Evolutionary conservation across 805 yeast species (phyloP).

Genomic region (Wickerhamiella galacta): DNA sequence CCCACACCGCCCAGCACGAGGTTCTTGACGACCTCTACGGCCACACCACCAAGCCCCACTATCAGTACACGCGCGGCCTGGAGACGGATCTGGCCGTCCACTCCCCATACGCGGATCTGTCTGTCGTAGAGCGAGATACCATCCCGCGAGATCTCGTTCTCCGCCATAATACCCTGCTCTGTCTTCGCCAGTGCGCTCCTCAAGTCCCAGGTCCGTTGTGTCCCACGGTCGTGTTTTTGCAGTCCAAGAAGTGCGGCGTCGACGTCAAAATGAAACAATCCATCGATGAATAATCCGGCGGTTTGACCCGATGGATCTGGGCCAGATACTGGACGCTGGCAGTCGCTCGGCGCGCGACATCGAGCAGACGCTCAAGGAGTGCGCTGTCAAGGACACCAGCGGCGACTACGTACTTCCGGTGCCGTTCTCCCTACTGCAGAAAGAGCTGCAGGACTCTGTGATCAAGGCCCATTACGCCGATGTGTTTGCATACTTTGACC

Average conservation of each 20-base stretch:
- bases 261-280: too few relatives aligned
- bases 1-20: conserved; percentile 63
- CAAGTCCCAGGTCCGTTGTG: too few relatives aligned
- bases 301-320: too few relatives aligned
- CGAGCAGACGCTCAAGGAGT: too few relatives aligned
- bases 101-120: conserved; percentile 91
- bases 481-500: conserved; percentile 69
- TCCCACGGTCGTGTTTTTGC: too few relatives aligned
- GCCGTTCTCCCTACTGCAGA: conserved; percentile 34
- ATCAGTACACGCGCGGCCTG: conserved; percentile 55
- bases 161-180: too few relatives aligned
- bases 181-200: too few relatives aligned
- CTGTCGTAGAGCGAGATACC: conserved; percentile 44
- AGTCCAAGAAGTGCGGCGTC: too few relatives aligned
- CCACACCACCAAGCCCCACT: conserved; percentile 59
- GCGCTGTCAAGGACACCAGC: not conserved
- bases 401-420: conserved; percentile 12
- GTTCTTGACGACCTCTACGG: conserved; percentile 64
- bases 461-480: conserved; percentile 84
- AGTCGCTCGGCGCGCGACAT: too few relatives aligned
- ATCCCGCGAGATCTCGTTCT: conserved; percentile 4
- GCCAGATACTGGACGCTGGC: too few relatives aligned
- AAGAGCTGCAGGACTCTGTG: conserved; percentile 78
- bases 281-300: too few relatives aligned
- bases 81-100: conserved; percentile 71